A percentile compares a stretch with the other conserved stretches of the same genome.
Evolutionary conservation across 805 yeast species (phyloP).

Genomic region (Lipomyces lipofer): DNA sequence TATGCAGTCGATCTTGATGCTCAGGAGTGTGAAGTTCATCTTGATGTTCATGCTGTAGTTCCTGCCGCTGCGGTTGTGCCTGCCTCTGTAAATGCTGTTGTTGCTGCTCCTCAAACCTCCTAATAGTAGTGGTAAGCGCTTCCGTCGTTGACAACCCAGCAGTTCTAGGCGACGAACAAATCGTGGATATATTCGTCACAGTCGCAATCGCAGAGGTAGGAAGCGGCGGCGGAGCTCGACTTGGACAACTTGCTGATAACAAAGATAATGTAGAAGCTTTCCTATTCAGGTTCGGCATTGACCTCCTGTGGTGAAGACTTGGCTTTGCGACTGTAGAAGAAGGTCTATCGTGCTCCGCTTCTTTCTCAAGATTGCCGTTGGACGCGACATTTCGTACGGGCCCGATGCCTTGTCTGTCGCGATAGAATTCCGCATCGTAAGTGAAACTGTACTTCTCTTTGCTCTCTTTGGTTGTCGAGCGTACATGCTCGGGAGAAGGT

Average conservation of each 20-base stretch:
- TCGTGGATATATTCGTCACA: not conserved
- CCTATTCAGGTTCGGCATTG: conserved; percentile 17
- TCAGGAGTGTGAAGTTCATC: no score
- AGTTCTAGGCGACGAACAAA: conserved; percentile 5
- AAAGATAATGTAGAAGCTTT: conserved; percentile 17
- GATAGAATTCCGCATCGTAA: conserved; percentile 14
- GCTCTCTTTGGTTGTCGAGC: no score
- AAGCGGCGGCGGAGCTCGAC: conserved; percentile 6
- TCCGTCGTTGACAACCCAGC: not conserved
- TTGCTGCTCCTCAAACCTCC: not conserved
- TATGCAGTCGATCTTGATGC: no score
- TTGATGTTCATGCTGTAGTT: no score
- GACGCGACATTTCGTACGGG: no score
- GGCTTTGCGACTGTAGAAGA: no score
- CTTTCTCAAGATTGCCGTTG: no score
- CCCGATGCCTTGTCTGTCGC: no score
- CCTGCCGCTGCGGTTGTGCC: not conserved
- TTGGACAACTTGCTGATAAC: conserved; percentile 1
- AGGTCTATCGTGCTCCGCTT: no score
- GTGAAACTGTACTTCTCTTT: conserved; percentile 16
- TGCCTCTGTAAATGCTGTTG: not conserved
- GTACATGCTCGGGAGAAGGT: not conserved
- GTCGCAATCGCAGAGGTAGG: not conserved
- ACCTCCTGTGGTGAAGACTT: conserved; percentile 6
- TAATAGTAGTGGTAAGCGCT: not conserved